Base-by-base conservation (phyloP, 2,329 filamentous ascomycete genomes). In the Fusarium armeniacum region DNA sequence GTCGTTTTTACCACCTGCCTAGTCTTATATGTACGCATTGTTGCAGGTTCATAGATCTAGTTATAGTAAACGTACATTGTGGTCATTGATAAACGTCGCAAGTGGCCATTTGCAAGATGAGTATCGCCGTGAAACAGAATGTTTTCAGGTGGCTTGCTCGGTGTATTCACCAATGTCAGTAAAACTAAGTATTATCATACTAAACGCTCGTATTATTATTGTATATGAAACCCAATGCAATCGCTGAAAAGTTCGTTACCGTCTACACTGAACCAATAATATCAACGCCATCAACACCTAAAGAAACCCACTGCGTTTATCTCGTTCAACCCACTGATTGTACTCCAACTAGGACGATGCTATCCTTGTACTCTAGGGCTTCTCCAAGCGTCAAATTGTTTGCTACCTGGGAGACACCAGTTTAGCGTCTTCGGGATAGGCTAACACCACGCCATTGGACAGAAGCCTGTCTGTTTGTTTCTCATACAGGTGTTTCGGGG, bases 1-100 rank as follows among this genome's bases (percentile, higher is more conserved):
- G 6, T 94, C 90, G 5, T 99, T 99, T 78, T 84, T 99, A 50
- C 96, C 96, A 7, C 96, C 96, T 43, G 96, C 96, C 24, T 97
- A 71, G 56, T 7, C 26, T 24, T 22, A 36, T 20, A 15, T 24
- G 12, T 16, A 22, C 8, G 49, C 9, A 15, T 6, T 30, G 35
- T 9, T 20, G 10, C 24, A 38, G 18, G 22, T 28, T 18, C 28
- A 22, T n/a, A 33, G n/a, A 10, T 30, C 12, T 20, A 20, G 24
- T 18, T 16, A n/a, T 55, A 15, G 20, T 20, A 15, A 7, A 12
- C 28, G 16, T 8, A 6, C 26, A 45, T 45, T 2, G 2, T 45
- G 18, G 18, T 30, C 26, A 45, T 26, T 30, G 18, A n/a, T 43
- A 11, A 41, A 41, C 15, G 6, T 24, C 7, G 26, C 13, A 28